Base-by-base conservation (phyloP, 75 land plant species). In the Cryptomeria japonica region DNA sequence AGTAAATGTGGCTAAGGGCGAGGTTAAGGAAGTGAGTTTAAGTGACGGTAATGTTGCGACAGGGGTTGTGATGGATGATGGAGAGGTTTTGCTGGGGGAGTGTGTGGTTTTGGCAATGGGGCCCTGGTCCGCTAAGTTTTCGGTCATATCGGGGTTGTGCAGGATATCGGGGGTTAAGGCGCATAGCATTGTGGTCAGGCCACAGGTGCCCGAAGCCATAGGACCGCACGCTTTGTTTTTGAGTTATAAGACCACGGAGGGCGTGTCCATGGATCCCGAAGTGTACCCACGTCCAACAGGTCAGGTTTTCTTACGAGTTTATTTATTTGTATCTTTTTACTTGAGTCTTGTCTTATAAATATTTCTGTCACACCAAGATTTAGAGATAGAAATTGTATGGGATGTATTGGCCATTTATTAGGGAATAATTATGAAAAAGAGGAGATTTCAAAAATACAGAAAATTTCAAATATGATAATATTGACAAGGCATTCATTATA, bases 281-380 rank as follows among this genome's bases (percentile, higher is more conserved):
- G 91, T 97, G 34, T 97, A 95, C 73, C 99, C 99, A 6, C 92
- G 99, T 5, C 96, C 98, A 31, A 95, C 95, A 37, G 97, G 96
- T 95, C 31, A 82, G 31, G 28, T 25, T 32, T 13, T 51, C 11
- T 51, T 13, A 51, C 13, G 11, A 13, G 53, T n/a, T n/a, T n/a
- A n/a, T n/a, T n/a, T n/a, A n/a, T n/a, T n/a, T n/a, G n/a, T n/a
- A n/a, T n/a, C n/a, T n/a, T n/a, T 51, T 51, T 13, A 14, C 53
- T 51, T 51, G 1, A 51, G 12, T 51, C 53, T 51, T 13, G 53
- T 51, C 12, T 11, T 51, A 51, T 51, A 47, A 9, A 47, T 47
- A 7, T 44, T 44, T 44, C 1, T 44, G 46, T 3, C 3, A 44
- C 46, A 44, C 46, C 46, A 44, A 44, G 46, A 3, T 44, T 44